phyloP scores from a whole-genome alignment of 192 early-diverging fungal species.

The Entrophospora sp. region DNA sequence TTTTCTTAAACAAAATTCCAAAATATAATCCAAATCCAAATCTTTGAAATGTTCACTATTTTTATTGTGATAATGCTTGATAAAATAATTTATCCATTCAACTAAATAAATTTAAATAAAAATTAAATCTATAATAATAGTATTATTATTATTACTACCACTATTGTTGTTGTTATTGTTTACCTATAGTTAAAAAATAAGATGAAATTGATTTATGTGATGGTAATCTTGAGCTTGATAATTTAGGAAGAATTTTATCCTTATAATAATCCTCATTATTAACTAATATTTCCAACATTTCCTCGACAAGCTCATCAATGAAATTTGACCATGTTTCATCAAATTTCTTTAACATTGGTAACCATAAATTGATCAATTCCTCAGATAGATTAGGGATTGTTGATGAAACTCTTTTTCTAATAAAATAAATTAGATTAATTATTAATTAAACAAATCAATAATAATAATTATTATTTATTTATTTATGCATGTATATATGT shows the following conservation, averaged over 20 bases:
- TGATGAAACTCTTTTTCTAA: constrained; percentile 26
- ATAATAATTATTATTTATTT: too few species aligned
- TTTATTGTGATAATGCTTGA: constrained; percentile 26
- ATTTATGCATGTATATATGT: too few species aligned
- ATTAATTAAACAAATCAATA: too few species aligned
- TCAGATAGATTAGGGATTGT: constrained; percentile 33
- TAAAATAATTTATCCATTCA: constrained; percentile 47
- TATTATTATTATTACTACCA: too few species aligned
- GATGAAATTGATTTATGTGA: too few species aligned
- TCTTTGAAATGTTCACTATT: constrained; percentile 8
- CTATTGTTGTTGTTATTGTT: too few species aligned
- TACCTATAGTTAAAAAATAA: constrained; percentile 42
- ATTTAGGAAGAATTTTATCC: too few species aligned
- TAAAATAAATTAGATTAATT: not conserved
- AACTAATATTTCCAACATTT: constrained; percentile 23
- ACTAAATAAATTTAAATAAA: constrained; percentile 15
- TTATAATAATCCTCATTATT: constrained; percentile 13
- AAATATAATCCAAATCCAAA: constrained; percentile 38
- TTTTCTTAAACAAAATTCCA: constrained; percentile 52
- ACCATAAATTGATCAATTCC: constrained; percentile 33
- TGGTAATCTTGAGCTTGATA: too few species aligned
- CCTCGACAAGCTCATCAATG: constrained; percentile 19
- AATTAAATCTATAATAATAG: too few species aligned
- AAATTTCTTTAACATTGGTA: constrained; percentile 30
- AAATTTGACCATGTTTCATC: constrained; percentile 28